Evolutionary conservation across 1,284 basidiomycete species (phyloP).

Genomic region (Ustilago cynodontis): DNA sequence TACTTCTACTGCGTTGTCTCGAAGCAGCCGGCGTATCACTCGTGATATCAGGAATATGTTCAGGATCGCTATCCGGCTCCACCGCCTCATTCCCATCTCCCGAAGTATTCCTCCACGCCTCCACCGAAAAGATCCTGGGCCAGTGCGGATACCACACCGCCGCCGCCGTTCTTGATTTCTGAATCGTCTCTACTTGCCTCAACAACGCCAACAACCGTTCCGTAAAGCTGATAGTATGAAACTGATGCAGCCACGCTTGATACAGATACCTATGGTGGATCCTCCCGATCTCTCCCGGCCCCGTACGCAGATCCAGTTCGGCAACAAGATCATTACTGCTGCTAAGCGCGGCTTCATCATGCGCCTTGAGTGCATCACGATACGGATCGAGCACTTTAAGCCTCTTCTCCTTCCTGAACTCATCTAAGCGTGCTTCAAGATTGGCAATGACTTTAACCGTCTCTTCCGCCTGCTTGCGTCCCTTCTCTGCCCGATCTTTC

Average conservation of each 20-base stretch:
- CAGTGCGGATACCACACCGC: conserved; percentile 79
- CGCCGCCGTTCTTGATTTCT: conserved; percentile 74
- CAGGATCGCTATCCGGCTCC: conserved; percentile 45
- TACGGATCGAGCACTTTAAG: conserved; percentile 77
- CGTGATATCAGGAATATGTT: conserved; percentile 44
- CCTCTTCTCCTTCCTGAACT: conserved; percentile 75
- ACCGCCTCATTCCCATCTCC: conserved; percentile 30
- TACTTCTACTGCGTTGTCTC: conserved; percentile 35
- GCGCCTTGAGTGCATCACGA: conserved; percentile 28
- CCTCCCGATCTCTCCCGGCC: conserved; percentile 37
- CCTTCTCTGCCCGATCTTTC: conserved; percentile 24
- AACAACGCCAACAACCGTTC: conserved; percentile 71
- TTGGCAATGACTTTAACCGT: conserved; percentile 69
- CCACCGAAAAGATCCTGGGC: conserved; percentile 71
- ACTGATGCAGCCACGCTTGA: conserved; percentile 82
- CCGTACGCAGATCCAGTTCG: conserved; percentile 42
- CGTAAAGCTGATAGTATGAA: conserved; percentile 64
- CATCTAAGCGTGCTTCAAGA: conserved; percentile 72
- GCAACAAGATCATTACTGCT: conserved; percentile 11
- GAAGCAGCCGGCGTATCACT: conserved; percentile 29
- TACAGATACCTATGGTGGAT: conserved; percentile 71
- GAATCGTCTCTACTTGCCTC: conserved; percentile 76
- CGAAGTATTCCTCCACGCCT: conserved; percentile 71
- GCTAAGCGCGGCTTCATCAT: conserved; percentile 13
- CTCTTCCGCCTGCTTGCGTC: conserved; percentile 32